Percentiles rank a stretch among this genome's conserved stretches.
Conservation (phyloP, 495 filamentous ascomycete species). For the Cenococcum geophilum region DNA sequence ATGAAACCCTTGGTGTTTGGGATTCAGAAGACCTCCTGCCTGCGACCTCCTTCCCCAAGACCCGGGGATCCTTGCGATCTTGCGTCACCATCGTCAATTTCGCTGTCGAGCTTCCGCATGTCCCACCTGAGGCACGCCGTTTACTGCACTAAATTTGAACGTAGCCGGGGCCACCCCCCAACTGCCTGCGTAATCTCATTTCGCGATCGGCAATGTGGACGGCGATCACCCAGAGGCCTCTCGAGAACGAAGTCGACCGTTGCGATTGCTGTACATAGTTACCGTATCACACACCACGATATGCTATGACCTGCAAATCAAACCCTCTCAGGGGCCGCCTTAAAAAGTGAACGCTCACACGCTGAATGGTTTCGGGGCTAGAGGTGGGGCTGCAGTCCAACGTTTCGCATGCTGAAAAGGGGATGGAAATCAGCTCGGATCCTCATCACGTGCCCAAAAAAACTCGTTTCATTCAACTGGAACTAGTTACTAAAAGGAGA, state of each 20-base stretch:
- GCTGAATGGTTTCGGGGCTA: slow-evolving; percentile 5
- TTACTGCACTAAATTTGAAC: neutral
- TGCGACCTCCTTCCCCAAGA: neutral
- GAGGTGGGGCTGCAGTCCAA: neutral
- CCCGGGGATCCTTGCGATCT: neutral
- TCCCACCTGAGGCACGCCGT: neutral
- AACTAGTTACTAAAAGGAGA: neutral
- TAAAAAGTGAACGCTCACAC: neutral
- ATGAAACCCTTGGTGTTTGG: slow-evolving; percentile 2
- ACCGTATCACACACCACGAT: too few species aligned
- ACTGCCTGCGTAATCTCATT: too few species aligned
- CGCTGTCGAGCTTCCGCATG: neutral
- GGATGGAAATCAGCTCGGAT: neutral
- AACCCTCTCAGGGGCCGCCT: neutral
- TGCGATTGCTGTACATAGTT: neutral
- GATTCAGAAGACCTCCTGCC: neutral
- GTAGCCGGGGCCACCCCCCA: too few species aligned
- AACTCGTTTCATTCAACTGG: neutral
- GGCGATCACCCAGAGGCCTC: too few species aligned
- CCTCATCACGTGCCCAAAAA: neutral
- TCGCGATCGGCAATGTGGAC: too few species aligned
- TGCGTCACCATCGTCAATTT: neutral
- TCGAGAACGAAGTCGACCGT: neutral
- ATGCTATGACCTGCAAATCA: neutral
- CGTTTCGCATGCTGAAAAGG: neutral